Evolutionary conservation across 2,329 filamentous ascomycete genomes (phyloP), one percentile per base, ranked within the genome.

Genomic region (Dactylella cylindrospora): DNA sequence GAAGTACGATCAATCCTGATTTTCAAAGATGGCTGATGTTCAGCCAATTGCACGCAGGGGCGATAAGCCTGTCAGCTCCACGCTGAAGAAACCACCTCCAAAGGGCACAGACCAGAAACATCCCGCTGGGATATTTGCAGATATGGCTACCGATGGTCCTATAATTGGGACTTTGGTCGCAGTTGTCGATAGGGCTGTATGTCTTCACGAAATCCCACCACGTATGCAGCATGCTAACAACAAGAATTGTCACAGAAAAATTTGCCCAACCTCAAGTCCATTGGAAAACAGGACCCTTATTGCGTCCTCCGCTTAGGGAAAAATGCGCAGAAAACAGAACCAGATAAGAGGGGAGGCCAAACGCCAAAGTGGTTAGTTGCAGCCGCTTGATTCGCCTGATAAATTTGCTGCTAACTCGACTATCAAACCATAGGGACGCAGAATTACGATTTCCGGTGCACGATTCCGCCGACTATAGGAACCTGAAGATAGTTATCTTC

Each of bases 251-350:
- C n/a, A 15, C 44, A 69, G 68, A 97, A 95, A 81, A 98, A 98
- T 73, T 76, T 98, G 68, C 93, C 93, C 44, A 98, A 98, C 75
- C 78, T 90, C 68, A 95, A 95, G 77, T 93, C 90, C 4, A 96
- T 98, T 78, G 93, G 93, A 52, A 98, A 98, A 76, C 93, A 98
- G 76, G 90, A 97, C 72, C 91, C 93, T 0, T 98, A 97, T 74
- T 96, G 90, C 74, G 93, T 93, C 29, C 90, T 90, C 25, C 80
- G 93, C 49, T 76, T 98, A 38, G 93, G 91, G 26, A 98, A 98
- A 74, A 90, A 97, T 74, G 93, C 93, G 40, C 95, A 94, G 77
- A 96, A 96, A 79, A 98, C 93, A 2, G 85, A 86, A 32, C 96
- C 91, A 3, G 93, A 98, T 74, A 84, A 91, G 68, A 81, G 93